Conservation (phyloP, 2,329 filamentous ascomycete genomes). For the Geoglossum cookeanum region DNA sequence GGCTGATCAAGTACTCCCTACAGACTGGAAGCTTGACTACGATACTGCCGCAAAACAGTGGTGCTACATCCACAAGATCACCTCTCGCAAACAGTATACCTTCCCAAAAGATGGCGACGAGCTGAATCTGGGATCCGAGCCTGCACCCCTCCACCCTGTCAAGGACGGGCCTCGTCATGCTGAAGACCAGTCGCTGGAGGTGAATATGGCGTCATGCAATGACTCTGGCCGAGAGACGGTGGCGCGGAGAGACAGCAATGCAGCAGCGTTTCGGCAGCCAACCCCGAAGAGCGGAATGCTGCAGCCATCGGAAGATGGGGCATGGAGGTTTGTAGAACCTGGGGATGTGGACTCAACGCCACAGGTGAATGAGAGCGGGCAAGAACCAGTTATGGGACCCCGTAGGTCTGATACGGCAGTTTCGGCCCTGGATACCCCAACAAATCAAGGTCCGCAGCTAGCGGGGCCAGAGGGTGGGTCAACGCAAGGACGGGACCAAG, state of each 20-base stretch:
- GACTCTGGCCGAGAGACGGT: neutral
- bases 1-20: neutral
- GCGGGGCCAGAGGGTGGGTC: neutral
- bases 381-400: neutral
- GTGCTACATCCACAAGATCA: neutral
- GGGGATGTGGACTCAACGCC: neutral
- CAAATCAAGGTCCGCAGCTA: neutral
- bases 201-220: neutral
- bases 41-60: neutral
- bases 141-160: neutral
- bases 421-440: neutral
- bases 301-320: neutral
- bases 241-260: neutral
- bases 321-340: neutral
- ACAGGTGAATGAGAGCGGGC: neutral
- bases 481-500: neutral
- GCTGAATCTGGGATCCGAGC: neutral
- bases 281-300: neutral
- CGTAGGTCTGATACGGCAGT: neutral
- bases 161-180: neutral
- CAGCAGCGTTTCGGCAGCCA: neutral
- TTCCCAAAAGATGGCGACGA: neutral
- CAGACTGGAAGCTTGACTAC: neutral
- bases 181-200: neutral
- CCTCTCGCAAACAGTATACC: neutral